These are phyloP conservation scores for Colletotrichum siamense DNA, from an alignment of 2,329 filamentous ascomycete genomes.

Conservation along the genomic window DNA sequence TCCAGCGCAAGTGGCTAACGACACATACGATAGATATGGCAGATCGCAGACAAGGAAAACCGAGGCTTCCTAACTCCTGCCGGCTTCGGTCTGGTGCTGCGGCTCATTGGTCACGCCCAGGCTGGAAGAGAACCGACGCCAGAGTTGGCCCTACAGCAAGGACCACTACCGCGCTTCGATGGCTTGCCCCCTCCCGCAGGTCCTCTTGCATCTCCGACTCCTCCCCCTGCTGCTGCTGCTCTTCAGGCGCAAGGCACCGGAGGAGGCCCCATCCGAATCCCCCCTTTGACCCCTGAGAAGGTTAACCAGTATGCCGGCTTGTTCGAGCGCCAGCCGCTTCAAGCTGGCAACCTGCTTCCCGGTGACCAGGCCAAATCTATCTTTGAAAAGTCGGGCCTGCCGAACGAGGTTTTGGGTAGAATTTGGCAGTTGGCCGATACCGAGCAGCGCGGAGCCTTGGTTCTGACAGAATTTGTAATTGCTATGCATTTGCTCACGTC, in stretches of 20 bases:
- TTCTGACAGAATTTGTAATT: constrained; percentile 92
- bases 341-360: constrained; percentile 74
- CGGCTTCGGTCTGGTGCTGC: constrained; percentile 90
- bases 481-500: constrained; percentile 97
- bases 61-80: constrained; percentile 89
- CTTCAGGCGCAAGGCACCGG: constrained; percentile 65
- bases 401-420: constrained; percentile 88
- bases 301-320: constrained; percentile 86
- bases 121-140: constrained; percentile 80
- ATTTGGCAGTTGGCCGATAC: constrained; percentile 97
- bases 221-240: constrained; percentile 52
- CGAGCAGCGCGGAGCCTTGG: constrained; percentile 86
- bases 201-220: constrained; percentile 41
- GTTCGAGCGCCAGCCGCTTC: constrained; percentile 86
- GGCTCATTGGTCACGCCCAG: constrained; percentile 95
- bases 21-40: constrained; percentile 79
- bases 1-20: not conserved
- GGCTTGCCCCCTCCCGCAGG: constrained; percentile 55
- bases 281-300: constrained; percentile 86
- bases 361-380: constrained; percentile 91
- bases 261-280: constrained; percentile 79
- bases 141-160: constrained; percentile 83
- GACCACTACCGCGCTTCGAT: constrained; percentile 92
- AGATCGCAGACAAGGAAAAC: constrained; percentile 97
- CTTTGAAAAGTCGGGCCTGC: constrained; percentile 89